These are phyloP conservation scores for Helianthus tuberosus DNA, from an alignment of 129 eudicot genomes.

Conservation along the genomic window DNA sequence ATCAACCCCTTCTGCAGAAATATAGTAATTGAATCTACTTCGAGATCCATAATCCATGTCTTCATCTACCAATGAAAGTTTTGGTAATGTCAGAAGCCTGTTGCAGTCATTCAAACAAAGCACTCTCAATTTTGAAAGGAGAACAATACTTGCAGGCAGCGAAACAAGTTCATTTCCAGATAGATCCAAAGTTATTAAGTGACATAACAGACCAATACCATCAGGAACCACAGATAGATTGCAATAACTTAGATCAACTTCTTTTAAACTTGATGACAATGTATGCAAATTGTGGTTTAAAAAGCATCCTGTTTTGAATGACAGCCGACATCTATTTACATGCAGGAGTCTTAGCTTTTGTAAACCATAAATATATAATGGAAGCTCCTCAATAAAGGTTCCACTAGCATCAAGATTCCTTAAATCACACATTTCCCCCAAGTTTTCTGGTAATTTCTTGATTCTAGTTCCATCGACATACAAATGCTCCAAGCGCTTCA, in stretches of 20 bases:
- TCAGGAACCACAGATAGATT: slow-evolving; percentile 24
- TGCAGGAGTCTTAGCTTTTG: slow-evolving; percentile 17
- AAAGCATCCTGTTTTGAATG: slow-evolving; percentile 8
- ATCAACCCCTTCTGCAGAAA: slow-evolving; percentile 14
- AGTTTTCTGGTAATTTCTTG: slow-evolving; percentile 25
- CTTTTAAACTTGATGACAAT: slow-evolving; percentile 1
- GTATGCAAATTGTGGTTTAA: background rate
- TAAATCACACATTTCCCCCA: slow-evolving; percentile 17
- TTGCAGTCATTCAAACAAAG: slow-evolving; percentile 32
- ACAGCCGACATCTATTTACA: slow-evolving; percentile 16
- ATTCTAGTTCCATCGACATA: slow-evolving; percentile 23
- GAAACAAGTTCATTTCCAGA: slow-evolving; percentile 27
- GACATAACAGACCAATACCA: slow-evolving; percentile 12
- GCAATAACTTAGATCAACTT: slow-evolving; percentile 26
- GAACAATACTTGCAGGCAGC: slow-evolving; percentile 19
- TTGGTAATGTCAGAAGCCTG: slow-evolving; percentile 14
- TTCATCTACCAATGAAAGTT: slow-evolving; percentile 23
- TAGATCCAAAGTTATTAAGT: slow-evolving; percentile 16
- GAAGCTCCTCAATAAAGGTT: slow-evolving; percentile 20
- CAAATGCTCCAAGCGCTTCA: slow-evolving; percentile 14
- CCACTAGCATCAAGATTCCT: slow-evolving; percentile 24
- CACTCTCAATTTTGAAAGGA: slow-evolving; percentile 26
- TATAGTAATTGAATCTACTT: slow-evolving; percentile 13
- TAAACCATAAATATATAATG: slow-evolving; percentile 3
- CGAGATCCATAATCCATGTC: slow-evolving; percentile 16